These are phyloP conservation scores for Psidium friedrichsthalianum DNA, from an alignment of 345 rosid species.

Conservation along the genomic window DNA sequence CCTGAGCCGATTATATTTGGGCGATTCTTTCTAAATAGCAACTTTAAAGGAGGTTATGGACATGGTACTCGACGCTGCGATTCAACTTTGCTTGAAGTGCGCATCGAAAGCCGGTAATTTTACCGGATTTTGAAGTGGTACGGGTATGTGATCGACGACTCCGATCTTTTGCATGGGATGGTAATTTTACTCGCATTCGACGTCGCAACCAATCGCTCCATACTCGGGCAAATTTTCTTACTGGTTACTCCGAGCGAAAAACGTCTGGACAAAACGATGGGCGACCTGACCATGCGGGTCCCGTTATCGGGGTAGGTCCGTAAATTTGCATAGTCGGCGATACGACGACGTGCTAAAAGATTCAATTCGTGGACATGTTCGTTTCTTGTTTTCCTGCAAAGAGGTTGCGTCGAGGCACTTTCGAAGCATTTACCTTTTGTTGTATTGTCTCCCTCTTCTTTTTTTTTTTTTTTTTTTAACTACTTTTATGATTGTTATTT, in stretches of 20 bases:
- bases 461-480: fast-evolving
- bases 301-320: not conserved
- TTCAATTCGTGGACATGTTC: not conserved
- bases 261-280: not conserved
- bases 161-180: too few relatives aligned
- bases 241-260: not conserved
- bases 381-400: not conserved
- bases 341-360: not conserved
- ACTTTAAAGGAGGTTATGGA: not conserved
- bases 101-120: not conserved
- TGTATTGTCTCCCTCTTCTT: not conserved
- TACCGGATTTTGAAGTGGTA: not conserved
- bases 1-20: not conserved
- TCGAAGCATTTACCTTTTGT: not conserved
- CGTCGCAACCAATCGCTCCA: not conserved
- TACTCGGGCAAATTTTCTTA: not conserved
- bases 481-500: not conserved
- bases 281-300: not conserved
- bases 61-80: not conserved
- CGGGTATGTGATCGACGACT: not conserved
- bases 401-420: not conserved
- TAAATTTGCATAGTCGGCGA: not conserved
- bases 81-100: not conserved
- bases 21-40: not conserved
- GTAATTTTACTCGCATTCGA: not conserved